Conservation (phyloP, 192 early-diverging fungal species). For the Backusella macrospora region DNA sequence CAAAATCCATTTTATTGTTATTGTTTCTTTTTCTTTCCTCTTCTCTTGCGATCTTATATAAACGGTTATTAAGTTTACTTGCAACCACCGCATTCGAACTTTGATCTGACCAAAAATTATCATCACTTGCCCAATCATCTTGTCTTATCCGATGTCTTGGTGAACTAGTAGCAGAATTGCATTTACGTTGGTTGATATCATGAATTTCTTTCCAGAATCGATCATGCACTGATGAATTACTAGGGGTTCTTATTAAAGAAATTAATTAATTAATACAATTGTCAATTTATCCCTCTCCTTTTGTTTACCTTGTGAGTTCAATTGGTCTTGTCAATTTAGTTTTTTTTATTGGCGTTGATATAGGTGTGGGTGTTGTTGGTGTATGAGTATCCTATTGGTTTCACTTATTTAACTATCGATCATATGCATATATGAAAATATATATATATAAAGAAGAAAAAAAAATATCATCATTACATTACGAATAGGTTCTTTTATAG, state of each 20-base stretch:
- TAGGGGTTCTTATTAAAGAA: not conserved
- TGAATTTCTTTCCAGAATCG: slow-evolving; percentile 27
- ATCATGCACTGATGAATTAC: not conserved
- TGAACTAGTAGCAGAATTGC: not conserved
- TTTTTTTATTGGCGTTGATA: not conserved
- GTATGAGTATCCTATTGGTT: not conserved
- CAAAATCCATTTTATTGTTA: slow-evolving; percentile 5
- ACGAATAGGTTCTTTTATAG: not conserved
- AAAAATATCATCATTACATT: not conserved
- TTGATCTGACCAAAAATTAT: slow-evolving; percentile 15
- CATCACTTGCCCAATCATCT: slow-evolving; percentile 13
- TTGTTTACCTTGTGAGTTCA: not conserved
- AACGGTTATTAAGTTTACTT: not conserved
- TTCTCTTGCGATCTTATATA: slow-evolving; percentile 9
- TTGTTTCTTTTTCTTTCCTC: not conserved
- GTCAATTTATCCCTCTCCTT: not conserved
- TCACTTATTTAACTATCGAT: not conserved
- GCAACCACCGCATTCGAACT: not conserved
- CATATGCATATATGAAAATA: too few species aligned
- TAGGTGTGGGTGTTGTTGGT: slow-evolving; percentile 12
- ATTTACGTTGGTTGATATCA: not conserved
- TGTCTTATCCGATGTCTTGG: not conserved
- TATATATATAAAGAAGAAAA: too few species aligned
- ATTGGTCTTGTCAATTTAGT: not conserved
- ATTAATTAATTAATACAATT: not conserved